Evolutionary conservation across 2,329 filamentous ascomycete species (phyloP).

Genomic region (Colletotrichum trifolii): DNA sequence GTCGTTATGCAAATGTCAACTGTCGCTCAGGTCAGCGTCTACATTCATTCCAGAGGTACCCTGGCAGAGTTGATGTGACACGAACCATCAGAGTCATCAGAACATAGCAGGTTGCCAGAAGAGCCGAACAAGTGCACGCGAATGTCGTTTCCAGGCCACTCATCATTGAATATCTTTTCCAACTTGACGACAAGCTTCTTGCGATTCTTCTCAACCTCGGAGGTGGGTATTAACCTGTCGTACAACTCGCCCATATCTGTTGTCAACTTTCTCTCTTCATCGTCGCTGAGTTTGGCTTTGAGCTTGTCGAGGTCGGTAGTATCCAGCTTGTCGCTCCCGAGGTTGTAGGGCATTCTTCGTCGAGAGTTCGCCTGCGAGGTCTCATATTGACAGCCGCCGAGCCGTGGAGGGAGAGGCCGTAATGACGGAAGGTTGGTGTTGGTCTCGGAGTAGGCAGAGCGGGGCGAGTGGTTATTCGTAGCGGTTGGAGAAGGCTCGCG

Average conservation of each 20-base stretch:
- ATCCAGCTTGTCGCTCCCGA: constrained; percentile 83
- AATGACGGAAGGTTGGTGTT: constrained; percentile 78
- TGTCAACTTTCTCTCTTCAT: constrained; percentile 80
- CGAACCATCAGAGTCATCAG: constrained; percentile 94
- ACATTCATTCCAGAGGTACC: no score
- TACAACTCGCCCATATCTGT: constrained; percentile 89
- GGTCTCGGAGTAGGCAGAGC: constrained; percentile 90
- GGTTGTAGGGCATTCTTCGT: constrained; percentile 89
- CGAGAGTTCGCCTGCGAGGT: constrained; percentile 84
- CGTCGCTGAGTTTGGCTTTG: constrained; percentile 75
- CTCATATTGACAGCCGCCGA: constrained; percentile 84
- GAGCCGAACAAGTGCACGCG: constrained; percentile 97
- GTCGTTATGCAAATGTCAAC: constrained; percentile 99
- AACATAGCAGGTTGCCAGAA: constrained; percentile 93
- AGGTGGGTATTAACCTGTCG: constrained; percentile 83
- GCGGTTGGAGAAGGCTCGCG: constrained; percentile 82
- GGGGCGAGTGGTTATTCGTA: constrained; percentile 83
- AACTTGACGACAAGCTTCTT: constrained; percentile 85
- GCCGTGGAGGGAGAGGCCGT: constrained; percentile 69
- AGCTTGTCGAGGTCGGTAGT: constrained; percentile 77
- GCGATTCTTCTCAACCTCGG: constrained; percentile 80
- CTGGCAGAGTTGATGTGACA: constrained; percentile 35
- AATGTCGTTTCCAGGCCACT: constrained; percentile 93
- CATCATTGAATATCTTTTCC: constrained; percentile 85
- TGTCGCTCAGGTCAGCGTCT: constrained; percentile 54